phyloP scores from a whole-genome alignment of 345 rosid genomes.

The Salix brachista region DNA sequence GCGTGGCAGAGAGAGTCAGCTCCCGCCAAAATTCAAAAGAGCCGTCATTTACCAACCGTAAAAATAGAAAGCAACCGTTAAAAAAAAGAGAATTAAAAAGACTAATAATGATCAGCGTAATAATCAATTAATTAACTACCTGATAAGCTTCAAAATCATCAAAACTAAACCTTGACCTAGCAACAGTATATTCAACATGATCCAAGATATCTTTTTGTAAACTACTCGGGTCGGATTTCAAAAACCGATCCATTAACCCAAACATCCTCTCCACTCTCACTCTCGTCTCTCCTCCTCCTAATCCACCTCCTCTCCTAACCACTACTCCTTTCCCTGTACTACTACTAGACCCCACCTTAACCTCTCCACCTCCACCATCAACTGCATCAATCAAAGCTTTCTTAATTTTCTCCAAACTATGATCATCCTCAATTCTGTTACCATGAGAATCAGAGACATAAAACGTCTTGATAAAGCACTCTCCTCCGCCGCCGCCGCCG shows the following conservation, averaged over 20 bases:
- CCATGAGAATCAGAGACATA: slow-evolving; percentile 37
- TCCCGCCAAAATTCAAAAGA: slow-evolving; percentile 31
- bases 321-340: slow-evolving; percentile 20
- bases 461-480: slow-evolving; percentile 25
- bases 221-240: slow-evolving; percentile 36
- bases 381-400: slow-evolving; percentile 32
- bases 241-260: slow-evolving; percentile 40
- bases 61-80: no score
- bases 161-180: slow-evolving; percentile 40
- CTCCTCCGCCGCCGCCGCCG: slow-evolving; percentile 10
- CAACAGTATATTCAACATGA: slow-evolving; percentile 45
- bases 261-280: slow-evolving; percentile 42
- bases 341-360: slow-evolving; percentile 7
- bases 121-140: slow-evolving; percentile 6
- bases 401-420: slow-evolving; percentile 32
- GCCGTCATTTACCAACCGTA: no score
- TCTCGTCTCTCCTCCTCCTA: slow-evolving; percentile 14
- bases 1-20: background rate
- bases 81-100: background rate
- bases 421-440: slow-evolving; percentile 24
- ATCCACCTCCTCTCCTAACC: slow-evolving; percentile 19
- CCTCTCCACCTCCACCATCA: slow-evolving; percentile 20
- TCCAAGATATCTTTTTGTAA: slow-evolving; percentile 40
- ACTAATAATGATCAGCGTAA: background rate
- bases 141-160: slow-evolving; percentile 56